phyloP scores from a whole-genome alignment of 495 filamentous ascomycete species.

The Tuber magnatum region DNA sequence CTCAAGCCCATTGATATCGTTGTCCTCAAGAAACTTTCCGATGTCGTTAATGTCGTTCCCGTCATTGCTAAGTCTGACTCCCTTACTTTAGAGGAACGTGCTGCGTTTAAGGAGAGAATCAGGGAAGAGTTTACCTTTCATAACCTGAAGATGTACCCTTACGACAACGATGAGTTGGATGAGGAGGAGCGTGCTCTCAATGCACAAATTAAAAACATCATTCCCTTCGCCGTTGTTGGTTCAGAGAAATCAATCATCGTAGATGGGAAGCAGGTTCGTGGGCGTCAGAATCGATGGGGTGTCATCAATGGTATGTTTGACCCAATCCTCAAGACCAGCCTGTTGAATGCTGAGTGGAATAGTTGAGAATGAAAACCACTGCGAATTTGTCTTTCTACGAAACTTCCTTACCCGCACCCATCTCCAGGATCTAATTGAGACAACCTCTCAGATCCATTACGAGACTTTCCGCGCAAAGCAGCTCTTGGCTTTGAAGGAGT shows the following conservation, averaged over 20 bases:
- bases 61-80: constrained; percentile 98
- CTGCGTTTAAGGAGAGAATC: constrained; percentile 96
- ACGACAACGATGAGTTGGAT: constrained; percentile 98
- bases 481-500: constrained; percentile 93
- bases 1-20: constrained; percentile 99
- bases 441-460: constrained; percentile 99
- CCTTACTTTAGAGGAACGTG: constrained; percentile 88
- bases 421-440: constrained; percentile 97
- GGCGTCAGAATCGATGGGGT: constrained; percentile 97
- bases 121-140: constrained; percentile 99
- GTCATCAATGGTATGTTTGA: constrained; percentile 65
- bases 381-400: constrained; percentile 95
- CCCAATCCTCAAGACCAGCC: not conserved
- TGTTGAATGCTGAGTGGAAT: constrained; percentile 8
- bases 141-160: constrained; percentile 99
- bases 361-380: constrained; percentile 98
- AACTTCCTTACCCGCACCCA: constrained; percentile 98
- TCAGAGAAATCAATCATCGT: constrained; percentile 97
- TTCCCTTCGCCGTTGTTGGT: constrained; percentile 96
- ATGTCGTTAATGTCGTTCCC: constrained; percentile 97
- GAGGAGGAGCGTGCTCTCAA: constrained; percentile 93
- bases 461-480: constrained; percentile 99
- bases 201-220: constrained; percentile 90
- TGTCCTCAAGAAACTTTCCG: constrained; percentile 95
- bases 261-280: constrained; percentile 94